Evolutionary conservation across 805 yeast genomes (phyloP), one percentile per base, ranked within the genome.

Genomic region (Metschnikowia reukaufii): DNA sequence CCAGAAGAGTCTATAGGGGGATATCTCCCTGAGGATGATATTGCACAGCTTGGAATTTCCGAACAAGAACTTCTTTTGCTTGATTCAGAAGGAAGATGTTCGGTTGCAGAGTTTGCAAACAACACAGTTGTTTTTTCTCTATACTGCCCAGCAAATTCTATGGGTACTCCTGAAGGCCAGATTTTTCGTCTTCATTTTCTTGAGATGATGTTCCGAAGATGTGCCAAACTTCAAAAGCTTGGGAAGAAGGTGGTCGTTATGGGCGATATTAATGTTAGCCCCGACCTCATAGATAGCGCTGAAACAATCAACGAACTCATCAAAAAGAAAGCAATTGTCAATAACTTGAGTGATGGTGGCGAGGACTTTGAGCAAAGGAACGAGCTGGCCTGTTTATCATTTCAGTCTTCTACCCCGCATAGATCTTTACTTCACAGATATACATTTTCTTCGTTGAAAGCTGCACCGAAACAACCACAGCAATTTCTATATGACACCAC

Each of bases 81-180:
- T 0, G 99, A 92, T 60, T 60, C 77, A n/a, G 94, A 94, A 62
- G 98, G 98, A 1, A 71, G 99, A 36, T 79, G 88, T 49, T 76
- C 90, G 2, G 75, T 88, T 4, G 66, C 91, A 0, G 98, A 94
- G 59, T 60, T 91, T 19, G 79, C 83, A 1, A 76, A 73, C 51
- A 77, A 81, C 44, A 59, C 81, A 0, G 87, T 87, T 3, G 63
- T 87, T 0, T 77, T 87, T 37, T 72, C 83, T 0, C 74, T 84
- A 4, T 92, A 92, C 60, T 92, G 97, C 61, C 98, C 98, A 0
- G 98, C 98, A 1, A 88, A 89, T 61, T 88, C 97, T 0, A 72
- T 73, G 64, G 79, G 76, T 0, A 79, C 89, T 0, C 85, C 79
- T 20, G 84, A 81, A 23, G 96, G 83, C 2, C 86, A 83, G 53